Evolutionary conservation across 306 rosid species (phyloP).

Genomic region (Vigna nakashimae): DNA sequence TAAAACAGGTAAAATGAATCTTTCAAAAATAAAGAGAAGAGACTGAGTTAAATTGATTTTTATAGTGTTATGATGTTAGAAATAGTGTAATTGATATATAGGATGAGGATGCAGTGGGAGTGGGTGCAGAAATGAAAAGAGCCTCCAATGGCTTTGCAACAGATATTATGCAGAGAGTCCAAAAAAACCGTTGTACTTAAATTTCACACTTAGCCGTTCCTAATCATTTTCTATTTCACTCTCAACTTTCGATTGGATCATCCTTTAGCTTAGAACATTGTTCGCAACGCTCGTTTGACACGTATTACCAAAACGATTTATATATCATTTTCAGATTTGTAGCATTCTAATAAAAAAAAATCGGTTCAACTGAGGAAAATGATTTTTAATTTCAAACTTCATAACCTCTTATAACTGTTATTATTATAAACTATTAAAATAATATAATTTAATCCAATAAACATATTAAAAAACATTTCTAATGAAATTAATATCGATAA

Average conservation of each 20-base stretch:
- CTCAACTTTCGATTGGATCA: constrained; percentile 27
- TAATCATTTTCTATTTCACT: constrained; percentile 18
- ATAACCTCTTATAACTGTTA: too few relatives aligned
- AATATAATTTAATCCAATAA: too few relatives aligned
- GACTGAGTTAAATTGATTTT: too few relatives aligned
- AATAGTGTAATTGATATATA: too few relatives aligned
- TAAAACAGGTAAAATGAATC: too few relatives aligned
- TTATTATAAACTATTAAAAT: too few relatives aligned
- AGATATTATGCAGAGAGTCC: background rate
- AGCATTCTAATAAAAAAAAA: background rate
- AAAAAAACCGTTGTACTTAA: constrained; percentile 35
- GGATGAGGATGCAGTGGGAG: background rate
- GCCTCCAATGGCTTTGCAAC: background rate
- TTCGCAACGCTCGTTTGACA: background rate
- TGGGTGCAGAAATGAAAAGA: constrained; percentile 17
- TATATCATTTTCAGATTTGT: constrained; percentile 13
- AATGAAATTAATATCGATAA: too few relatives aligned
- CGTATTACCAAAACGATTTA: constrained; percentile 8
- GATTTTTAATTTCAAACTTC: background rate
- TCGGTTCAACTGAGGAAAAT: background rate
- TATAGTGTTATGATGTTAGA: too few relatives aligned
- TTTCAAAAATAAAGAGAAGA: too few relatives aligned
- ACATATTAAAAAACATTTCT: too few relatives aligned
- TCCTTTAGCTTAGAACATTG: background rate
- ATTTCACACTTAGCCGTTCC: constrained; percentile 28